A percentile compares a stretch with the other conserved stretches of the same genome.
phyloP scores from a whole-genome alignment of 768 basidiomycete species.

The Crepidotus variabilis region DNA sequence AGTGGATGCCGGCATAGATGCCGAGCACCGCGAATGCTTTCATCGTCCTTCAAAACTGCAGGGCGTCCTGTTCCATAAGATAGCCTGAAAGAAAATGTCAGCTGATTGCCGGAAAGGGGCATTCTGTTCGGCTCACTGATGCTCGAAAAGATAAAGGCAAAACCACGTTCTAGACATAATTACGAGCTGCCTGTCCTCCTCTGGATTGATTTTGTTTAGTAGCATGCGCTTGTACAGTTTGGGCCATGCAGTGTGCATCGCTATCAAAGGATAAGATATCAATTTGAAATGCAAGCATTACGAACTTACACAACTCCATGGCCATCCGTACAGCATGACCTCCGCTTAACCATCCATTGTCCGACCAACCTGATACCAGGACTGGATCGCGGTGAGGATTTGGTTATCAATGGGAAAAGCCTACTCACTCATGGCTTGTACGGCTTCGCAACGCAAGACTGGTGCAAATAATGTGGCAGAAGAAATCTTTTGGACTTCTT shows the following conservation, averaged over 20 bases:
- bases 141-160: constrained; percentile 89
- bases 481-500: constrained; percentile 84
- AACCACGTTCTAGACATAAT: constrained; percentile 89
- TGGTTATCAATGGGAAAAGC: not conserved
- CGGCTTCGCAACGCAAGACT: constrained; percentile 79
- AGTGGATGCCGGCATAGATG: constrained; percentile 82
- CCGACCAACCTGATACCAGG: constrained; percentile 90
- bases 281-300: not conserved
- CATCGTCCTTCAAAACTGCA: constrained; percentile 89
- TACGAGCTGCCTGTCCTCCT: constrained; percentile 75
- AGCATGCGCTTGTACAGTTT: constrained; percentile 76
- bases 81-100: constrained; percentile 46
- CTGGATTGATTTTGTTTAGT: constrained; percentile 49
- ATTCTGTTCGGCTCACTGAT: constrained; percentile 60
- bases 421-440: constrained; percentile 87
- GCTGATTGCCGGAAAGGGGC: not conserved
- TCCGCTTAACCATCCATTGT: constrained; percentile 93
- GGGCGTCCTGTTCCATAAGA: constrained; percentile 95
- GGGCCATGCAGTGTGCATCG: constrained; percentile 92
- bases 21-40: constrained; percentile 80
- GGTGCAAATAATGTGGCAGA: constrained; percentile 85
- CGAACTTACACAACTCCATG: constrained; percentile 77
- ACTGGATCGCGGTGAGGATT: constrained; percentile 39
- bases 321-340: constrained; percentile 98
- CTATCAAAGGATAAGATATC: constrained; percentile 29